These are phyloP conservation scores for Sistotremastrum niveocremeum DNA, from an alignment of 768 basidiomycete species.

Conservation along the genomic window DNA sequence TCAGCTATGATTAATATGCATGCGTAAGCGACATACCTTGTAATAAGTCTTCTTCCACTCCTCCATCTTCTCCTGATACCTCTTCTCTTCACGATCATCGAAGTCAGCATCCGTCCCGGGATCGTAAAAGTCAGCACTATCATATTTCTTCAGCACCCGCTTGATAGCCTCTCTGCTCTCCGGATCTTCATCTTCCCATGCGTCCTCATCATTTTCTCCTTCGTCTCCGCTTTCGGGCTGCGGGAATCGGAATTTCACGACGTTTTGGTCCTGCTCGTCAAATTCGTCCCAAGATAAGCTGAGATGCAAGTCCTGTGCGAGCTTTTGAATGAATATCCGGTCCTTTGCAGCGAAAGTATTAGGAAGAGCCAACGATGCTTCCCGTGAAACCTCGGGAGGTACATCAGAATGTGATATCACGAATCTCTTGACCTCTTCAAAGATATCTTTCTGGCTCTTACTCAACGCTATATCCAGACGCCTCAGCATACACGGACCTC, in stretches of 20 bases:
- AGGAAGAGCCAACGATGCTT: conserved; percentile 45
- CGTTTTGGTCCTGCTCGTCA: conserved; percentile 66
- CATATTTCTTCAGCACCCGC: conserved; percentile 79
- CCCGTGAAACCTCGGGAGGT: conserved; percentile 18
- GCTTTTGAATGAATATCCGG: conserved; percentile 58
- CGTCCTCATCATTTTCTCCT: conserved; percentile 40
- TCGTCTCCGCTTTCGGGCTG: conserved; percentile 30
- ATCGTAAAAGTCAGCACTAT: conserved; percentile 63
- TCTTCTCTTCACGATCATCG: conserved; percentile 64
- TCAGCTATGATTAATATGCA: conserved; percentile 1
- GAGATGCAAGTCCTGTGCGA: conserved; percentile 70
- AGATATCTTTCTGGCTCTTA: conserved; percentile 57
- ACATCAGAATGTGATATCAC: conserved; percentile 33
- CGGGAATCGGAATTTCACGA: conserved; percentile 58
- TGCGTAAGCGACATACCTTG: conserved; percentile 33
- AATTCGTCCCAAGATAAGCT: conserved; percentile 87
- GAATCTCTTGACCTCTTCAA: conserved; percentile 67
- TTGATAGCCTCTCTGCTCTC: conserved; percentile 64
- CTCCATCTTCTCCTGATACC: conserved; percentile 71
- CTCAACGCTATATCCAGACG: conserved; percentile 42
- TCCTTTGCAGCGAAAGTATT: conserved; percentile 76
- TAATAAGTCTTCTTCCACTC: conserved; percentile 92
- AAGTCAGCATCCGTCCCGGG: conserved; percentile 62
- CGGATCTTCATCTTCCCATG: conserved; percentile 43
- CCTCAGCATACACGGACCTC: background rate